phyloP scores from a whole-genome alignment of 305 asterid genomes.

The Caryopteris hybrid region DNA sequence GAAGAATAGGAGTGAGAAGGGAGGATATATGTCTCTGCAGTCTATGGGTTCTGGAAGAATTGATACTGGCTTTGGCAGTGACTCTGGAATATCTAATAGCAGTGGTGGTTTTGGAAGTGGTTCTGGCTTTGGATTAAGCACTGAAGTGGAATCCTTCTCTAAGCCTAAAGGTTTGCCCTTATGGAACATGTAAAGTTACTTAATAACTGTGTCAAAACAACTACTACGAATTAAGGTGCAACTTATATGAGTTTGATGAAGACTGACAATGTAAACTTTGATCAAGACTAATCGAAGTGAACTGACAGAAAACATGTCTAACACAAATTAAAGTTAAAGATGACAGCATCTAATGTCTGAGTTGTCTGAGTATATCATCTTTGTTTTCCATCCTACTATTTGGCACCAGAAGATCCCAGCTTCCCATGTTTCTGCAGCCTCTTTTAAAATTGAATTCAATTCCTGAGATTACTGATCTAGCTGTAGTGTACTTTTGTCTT shows the following conservation, averaged over 20 bases:
- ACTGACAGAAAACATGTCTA: background rate
- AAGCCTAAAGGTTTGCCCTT: slow-evolving; percentile 59
- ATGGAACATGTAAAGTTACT: background rate
- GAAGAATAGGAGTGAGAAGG: slow-evolving; percentile 53
- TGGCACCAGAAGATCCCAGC: background rate
- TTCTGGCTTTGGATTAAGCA: slow-evolving; percentile 48
- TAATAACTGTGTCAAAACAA: background rate
- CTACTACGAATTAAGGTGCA: background rate
- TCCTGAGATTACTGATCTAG: slow-evolving; percentile 11
- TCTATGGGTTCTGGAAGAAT: slow-evolving; percentile 55
- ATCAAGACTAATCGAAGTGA: background rate
- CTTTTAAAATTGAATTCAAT: slow-evolving; percentile 2
- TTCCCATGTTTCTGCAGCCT: background rate
- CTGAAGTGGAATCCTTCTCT: slow-evolving; percentile 63
- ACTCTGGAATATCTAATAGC: slow-evolving; percentile 36
- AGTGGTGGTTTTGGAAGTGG: slow-evolving; percentile 56
- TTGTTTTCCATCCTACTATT: background rate
- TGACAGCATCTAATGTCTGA: background rate
- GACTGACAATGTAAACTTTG: background rate
- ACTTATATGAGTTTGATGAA: background rate
- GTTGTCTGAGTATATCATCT: slow-evolving; percentile 8
- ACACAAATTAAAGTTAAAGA: background rate
- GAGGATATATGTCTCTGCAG: slow-evolving; percentile 51
- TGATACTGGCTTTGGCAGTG: slow-evolving; percentile 50
- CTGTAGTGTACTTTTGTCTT: background rate